These are phyloP conservation scores for Lentinula edodes DNA, from an alignment of 768 basidiomycete genomes.

Conservation along the genomic window DNA sequence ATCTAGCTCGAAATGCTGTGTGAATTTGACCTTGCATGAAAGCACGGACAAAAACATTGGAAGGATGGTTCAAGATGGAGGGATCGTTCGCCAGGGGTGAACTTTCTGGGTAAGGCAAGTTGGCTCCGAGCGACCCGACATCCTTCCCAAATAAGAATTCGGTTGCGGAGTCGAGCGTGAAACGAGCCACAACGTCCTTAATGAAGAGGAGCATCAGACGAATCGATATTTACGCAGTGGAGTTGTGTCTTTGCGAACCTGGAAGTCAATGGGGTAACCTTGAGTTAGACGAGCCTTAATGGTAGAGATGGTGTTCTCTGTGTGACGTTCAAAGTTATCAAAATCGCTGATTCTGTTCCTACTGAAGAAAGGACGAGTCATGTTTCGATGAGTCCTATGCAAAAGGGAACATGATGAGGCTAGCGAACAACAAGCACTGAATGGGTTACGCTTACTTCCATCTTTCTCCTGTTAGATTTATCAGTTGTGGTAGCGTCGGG, in stretches of 20 bases:
- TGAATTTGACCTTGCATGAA: slow-evolving; percentile 44
- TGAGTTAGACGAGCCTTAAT: slow-evolving; percentile 35
- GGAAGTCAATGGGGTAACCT: slow-evolving; percentile 53
- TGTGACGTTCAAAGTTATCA: slow-evolving; percentile 43
- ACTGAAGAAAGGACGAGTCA: slow-evolving; percentile 42
- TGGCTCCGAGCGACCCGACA: slow-evolving; percentile 39
- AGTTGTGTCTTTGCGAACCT: slow-evolving; percentile 27
- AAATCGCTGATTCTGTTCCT: slow-evolving; percentile 29
- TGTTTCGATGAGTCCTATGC: slow-evolving; percentile 36
- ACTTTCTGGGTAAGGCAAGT: slow-evolving; percentile 39
- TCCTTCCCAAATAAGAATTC: slow-evolving; percentile 52
- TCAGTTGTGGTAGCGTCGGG: background rate
- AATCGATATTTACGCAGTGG: background rate
- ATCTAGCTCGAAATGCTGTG: slow-evolving; percentile 30
- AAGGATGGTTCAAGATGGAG: slow-evolving; percentile 8
- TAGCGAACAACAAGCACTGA: background rate
- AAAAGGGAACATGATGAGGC: slow-evolving; percentile 32
- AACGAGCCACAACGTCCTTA: slow-evolving; percentile 48
- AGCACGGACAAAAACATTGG: slow-evolving; percentile 35
- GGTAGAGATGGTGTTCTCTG: slow-evolving; percentile 37
- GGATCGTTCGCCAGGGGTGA: slow-evolving; percentile 15
- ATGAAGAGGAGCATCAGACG: background rate
- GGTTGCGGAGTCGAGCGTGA: slow-evolving; percentile 55
- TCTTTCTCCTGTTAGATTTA: slow-evolving; percentile 34
- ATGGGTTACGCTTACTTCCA: slow-evolving; percentile 43